A percentile compares a stretch with the other conserved stretches of the same genome.
These are phyloP conservation scores for Ricinus communis DNA, from an alignment of 345 rosid species.

Conservation along the genomic window DNA sequence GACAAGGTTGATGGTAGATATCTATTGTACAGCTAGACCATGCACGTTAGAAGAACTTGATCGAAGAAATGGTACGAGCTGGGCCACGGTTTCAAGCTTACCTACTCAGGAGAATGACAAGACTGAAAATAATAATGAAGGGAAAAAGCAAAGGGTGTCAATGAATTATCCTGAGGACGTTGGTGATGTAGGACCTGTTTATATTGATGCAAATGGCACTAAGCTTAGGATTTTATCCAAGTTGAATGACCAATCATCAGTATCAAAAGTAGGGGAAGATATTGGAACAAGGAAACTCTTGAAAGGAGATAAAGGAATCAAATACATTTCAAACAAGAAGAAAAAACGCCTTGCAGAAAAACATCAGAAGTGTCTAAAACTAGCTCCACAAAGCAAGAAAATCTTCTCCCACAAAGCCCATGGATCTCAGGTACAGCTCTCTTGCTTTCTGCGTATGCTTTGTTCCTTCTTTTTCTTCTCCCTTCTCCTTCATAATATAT, in stretches of 20 bases:
- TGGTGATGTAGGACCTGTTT: constrained; percentile 76
- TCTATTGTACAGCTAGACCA: constrained; percentile 58
- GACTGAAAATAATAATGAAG: constrained; percentile 33
- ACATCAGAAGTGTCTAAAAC: constrained; percentile 51
- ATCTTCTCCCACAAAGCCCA: constrained; percentile 39
- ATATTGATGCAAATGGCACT: constrained; percentile 82
- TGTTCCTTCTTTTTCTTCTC: no score
- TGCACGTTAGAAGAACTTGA: constrained; percentile 94
- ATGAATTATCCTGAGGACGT: constrained; percentile 47
- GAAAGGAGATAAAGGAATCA: constrained; percentile 44
- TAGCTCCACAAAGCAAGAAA: constrained; percentile 53
- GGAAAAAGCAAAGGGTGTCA: constrained; percentile 37
- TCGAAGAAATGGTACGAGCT: constrained; percentile 73
- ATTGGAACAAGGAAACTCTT: constrained; percentile 38
- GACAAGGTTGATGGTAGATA: constrained; percentile 75
- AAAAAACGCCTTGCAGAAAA: constrained; percentile 45
- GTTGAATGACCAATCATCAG: constrained; percentile 37
- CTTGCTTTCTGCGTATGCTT: constrained; percentile 18
- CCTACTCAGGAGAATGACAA: constrained; percentile 42
- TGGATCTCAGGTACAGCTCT: constrained; percentile 54
- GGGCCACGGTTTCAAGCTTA: constrained; percentile 50
- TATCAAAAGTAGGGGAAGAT: constrained; percentile 33
- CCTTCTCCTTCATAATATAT: not conserved
- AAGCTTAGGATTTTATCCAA: constrained; percentile 84
- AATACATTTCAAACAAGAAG: constrained; percentile 47